These are phyloP conservation scores for Suillus clintonianus DNA, from an alignment of 768 basidiomycete species.

Conservation along the genomic window DNA sequence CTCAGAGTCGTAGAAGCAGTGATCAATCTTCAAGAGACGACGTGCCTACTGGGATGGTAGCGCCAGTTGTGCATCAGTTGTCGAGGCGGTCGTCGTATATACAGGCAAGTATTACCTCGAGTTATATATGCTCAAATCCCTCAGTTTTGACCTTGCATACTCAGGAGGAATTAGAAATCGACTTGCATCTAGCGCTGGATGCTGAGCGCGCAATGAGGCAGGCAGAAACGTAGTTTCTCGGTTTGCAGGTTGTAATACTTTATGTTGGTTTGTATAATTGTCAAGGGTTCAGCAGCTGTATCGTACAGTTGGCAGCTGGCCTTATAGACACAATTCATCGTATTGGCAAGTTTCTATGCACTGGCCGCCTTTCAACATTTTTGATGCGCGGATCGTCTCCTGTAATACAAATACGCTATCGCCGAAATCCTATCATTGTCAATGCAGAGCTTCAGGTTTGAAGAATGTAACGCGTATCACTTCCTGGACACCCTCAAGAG, in stretches of 20 bases:
- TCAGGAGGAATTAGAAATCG: neutral
- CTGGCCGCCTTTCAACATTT: too few relatives aligned
- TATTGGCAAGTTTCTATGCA: too few relatives aligned
- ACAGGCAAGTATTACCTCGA: neutral
- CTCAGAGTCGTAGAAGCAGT: constrained; percentile 12
- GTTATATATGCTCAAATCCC: neutral
- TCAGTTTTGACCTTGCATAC: neutral
- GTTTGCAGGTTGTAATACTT: neutral
- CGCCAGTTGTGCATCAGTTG: neutral
- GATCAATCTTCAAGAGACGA: neutral
- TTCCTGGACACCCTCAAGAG: constrained; percentile 72
- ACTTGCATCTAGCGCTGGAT: neutral
- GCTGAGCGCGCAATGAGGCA: neutral
- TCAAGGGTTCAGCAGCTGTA: neutral
- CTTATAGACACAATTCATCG: too few relatives aligned
- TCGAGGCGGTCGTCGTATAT: neutral
- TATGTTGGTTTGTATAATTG: neutral
- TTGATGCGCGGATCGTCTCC: too few relatives aligned
- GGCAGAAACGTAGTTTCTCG: neutral
- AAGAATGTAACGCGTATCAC: constrained; percentile 34
- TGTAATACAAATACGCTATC: neutral
- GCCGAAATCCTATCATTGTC: neutral
- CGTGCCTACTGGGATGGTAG: neutral
- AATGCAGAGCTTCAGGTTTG: neutral
- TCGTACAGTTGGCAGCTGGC: too few relatives aligned